Evolutionary conservation across 331 rosid genomes (phyloP), one percentile per base, ranked within the genome.

Genomic region (Malus hybrid): DNA sequence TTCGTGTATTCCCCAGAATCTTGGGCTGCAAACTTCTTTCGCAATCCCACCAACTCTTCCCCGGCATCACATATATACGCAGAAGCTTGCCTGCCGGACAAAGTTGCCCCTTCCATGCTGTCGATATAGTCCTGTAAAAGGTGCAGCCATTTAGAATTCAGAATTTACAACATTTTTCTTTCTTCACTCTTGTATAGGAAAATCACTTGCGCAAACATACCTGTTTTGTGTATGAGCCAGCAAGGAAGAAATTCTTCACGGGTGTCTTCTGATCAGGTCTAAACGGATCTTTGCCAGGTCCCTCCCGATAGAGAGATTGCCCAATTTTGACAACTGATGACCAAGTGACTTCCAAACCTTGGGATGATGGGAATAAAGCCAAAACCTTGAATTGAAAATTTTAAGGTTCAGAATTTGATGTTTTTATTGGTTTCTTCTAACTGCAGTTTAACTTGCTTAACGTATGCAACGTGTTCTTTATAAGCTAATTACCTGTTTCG

Each of bases 81-180:
- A 16, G 96, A 88, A 52, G 99, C 86, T 87, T 88, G 97, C 77
- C 99, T 89, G 16, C 99, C 97, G 0, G 97, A 92, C 81, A 94
- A 83, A 44, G 99, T 92, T 84, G 99, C 99, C 29, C 99, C 99
- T 88, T 94, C 97, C 97, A 94, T 94, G 86, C 99, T 94, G 80
- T 94, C 99, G 82, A 92, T 92, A 87, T 94, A 94, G 85, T 94
- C 99, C 99, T 94, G 91, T 29, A 76, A 54, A 32, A n/a, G 67
- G 44, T 6, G 33, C 16, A 71, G 18, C 44, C 79, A 79, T 52
- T 64, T 31, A 64, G 75, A 39, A 32, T 52, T 28, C 16, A 5
- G 42, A 11, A 13, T 36, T 7, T 11, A 44, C 42, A 24, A 14
- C 32, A 52, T 27, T 62, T 28, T 39, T 60, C 22, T 16, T n/a